Evolutionary conservation across 345 rosid species (phyloP), one percentile per base, ranked within the genome.

Genomic region (Brassica juncea): DNA sequence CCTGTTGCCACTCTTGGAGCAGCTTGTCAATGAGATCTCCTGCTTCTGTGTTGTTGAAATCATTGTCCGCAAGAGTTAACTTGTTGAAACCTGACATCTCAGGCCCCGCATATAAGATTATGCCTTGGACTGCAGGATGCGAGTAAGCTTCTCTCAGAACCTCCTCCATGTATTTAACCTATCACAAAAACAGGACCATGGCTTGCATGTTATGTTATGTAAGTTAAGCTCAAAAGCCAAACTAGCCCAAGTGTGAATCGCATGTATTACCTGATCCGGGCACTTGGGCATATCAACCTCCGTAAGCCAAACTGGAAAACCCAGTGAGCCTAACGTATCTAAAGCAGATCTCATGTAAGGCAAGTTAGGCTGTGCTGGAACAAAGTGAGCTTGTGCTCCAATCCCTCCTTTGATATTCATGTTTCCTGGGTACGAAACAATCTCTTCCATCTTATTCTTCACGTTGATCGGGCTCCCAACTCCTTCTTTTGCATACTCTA

Each of bases 221-320:
- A 12, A 42, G 35, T 52, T 65, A 52, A 32, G 31, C 11, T 74
- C 49, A 74, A 2, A 65, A 42, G 21, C 64, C 39, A 74, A 83
- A 35, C 64, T 21, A 74, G 27, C 49, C 49, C 49, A 42, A 42
- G 49, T 42, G 49, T 42, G n/a, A 12, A 42, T 42, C 3, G 49
- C n/a, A 11, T 42, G n/a, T 42, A 42, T 73, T 52, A 76, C 91
- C 92, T 88, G 90, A 76, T 85, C 39, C 0, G 85, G 82, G 70
- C 82, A 83, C 55, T 66, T 77, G 10, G 49, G 68, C 9, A 86
- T 85, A 69, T 82, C 84, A 10, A 93, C 83, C 84, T 93, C 97
- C 1, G 94, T 91, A 25, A 93, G 86, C 97, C 97, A 93, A 15
- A 91, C 86, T 1, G 95, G 97, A 39, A 86, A 76, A 35, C 92